Evolutionary conservation across 306 rosid genomes (phyloP).

Genomic region (Trifolium fragiferum): DNA sequence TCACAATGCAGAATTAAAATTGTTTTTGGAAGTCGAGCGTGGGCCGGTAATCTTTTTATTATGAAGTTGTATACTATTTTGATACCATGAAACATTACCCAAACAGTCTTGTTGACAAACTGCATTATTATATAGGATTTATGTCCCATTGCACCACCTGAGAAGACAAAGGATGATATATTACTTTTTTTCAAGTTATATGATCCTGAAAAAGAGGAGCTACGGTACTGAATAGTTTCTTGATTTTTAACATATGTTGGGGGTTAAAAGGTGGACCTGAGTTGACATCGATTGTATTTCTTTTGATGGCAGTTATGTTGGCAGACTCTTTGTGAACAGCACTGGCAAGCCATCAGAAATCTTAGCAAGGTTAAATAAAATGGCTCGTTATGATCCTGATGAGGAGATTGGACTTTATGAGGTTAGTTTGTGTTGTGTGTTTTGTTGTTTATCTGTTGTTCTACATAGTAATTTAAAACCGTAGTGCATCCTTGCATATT

Average conservation of each 20-base stretch:
- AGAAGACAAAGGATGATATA: conserved; percentile 79
- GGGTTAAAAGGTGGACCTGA: conserved; percentile 7
- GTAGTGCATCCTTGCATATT: conserved; percentile 25
- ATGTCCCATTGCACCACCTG: conserved; percentile 69
- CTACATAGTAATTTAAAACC: not conserved
- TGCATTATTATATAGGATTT: conserved; percentile 56
- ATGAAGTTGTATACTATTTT: conserved; percentile 32
- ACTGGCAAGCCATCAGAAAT: conserved; percentile 79
- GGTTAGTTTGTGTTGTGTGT: conserved; percentile 56
- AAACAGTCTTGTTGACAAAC: conserved; percentile 33
- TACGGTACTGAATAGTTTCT: conserved; percentile 60
- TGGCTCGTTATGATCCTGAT: conserved; percentile 87
- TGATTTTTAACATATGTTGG: conserved; percentile 27
- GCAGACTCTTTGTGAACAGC: conserved; percentile 84
- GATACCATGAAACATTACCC: conserved; percentile 18
- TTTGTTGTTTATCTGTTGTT: conserved; percentile 9
- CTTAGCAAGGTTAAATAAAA: conserved; percentile 69
- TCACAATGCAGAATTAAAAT: conserved; percentile 75
- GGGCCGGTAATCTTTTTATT: conserved; percentile 62
- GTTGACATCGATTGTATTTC: conserved; percentile 42
- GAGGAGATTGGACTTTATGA: conserved; percentile 92
- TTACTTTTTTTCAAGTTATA: conserved; percentile 86
- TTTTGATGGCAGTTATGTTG: conserved; percentile 65
- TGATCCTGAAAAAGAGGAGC: conserved; percentile 82
- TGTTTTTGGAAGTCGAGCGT: conserved; percentile 77